Base-by-base conservation (phyloP, 352 stramenopile species). In the Phytophthora syringae region DNA sequence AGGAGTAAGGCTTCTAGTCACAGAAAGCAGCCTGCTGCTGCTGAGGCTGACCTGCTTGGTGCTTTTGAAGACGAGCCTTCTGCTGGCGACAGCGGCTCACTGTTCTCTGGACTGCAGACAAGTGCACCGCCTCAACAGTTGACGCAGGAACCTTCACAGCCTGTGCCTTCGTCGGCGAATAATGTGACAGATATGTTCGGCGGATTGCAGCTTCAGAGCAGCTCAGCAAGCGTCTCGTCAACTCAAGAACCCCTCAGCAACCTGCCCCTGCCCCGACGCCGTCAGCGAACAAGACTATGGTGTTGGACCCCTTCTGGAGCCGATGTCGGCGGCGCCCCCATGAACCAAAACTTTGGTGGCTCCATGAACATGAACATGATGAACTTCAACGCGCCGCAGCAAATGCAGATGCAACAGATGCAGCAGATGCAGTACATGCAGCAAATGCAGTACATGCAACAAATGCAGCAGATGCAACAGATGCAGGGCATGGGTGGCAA, bases 101-200 rank as follows among this genome's bases (percentile, higher is more conserved):
- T 91, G 1, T 92, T 91, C 49, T 92, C 82, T 13, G 83, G 82
- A 34, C 48, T 93, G 10, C 80, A 90, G 53, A 86, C 82, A 9
- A 66, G 53, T 24, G 60, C 63, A 10, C 25, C 61, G 18, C n/a
- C 72, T 49, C 67, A 75, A 32, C 76, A 79, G 42, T 30, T 52
- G 42, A 30, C 54, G 36, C 65, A 70, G 18, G 65, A 80, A 7
- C 15, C 45, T 15, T 37, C 59, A 4, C 70, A 76, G 44, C 52
- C 70, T 15, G 22, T 52, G 30, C 34, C 55, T 37, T 10, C 76
- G 48, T 52, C 63, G n/a, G 58, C 75, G 47, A 71, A 75, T 37
- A 71, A 77, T 39, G 63, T 82, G 27, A 52, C 76, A 9, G 79
- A 93, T 58, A 94, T 94, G 86, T 94, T 94, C 65, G 86, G 86